These are phyloP conservation scores for Oryza glumipatula DNA, from an alignment of 176 grass and related monocot genomes.

Conservation along the genomic window DNA sequence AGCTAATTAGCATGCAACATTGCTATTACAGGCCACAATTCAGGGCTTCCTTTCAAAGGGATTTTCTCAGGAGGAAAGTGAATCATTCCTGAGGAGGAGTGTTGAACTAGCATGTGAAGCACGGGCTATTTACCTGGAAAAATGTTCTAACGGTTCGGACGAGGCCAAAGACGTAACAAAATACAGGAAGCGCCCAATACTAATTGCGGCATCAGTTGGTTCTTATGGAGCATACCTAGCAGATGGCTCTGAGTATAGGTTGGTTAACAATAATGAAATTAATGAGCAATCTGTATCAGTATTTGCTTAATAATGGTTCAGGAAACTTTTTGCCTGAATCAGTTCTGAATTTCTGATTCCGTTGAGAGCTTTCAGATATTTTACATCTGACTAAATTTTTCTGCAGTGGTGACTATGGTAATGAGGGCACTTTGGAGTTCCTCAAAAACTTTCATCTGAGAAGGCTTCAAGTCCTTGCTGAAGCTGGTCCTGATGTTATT, in stretches of 20 bases:
- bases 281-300: background rate
- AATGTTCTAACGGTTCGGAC: slow-evolving; percentile 10
- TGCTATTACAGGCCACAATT: slow-evolving; percentile 61
- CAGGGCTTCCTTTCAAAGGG: slow-evolving; percentile 79
- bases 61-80: slow-evolving; percentile 65
- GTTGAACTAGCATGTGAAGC: slow-evolving; percentile 78
- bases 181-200: slow-evolving; percentile 47
- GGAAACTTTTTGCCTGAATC: background rate
- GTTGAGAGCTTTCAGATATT: background rate
- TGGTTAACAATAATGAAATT: background rate
- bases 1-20: background rate
- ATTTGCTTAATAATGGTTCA: background rate
- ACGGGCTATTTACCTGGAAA: slow-evolving; percentile 48
- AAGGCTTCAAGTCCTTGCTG: slow-evolving; percentile 74
- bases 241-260: slow-evolving; percentile 96
- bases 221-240: slow-evolving; percentile 92
- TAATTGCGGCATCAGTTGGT: slow-evolving; percentile 80
- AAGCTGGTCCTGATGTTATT: slow-evolving; percentile 75
- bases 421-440: slow-evolving; percentile 56
- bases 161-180: slow-evolving; percentile 26
- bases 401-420: slow-evolving; percentile 79
- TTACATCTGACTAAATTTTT: slow-evolving; percentile 22
- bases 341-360: slow-evolving; percentile 11
- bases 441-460: slow-evolving; percentile 79
- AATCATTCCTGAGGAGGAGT: slow-evolving; percentile 66